Evolutionary conservation across 495 filamentous ascomycete genomes (phyloP), one percentile per base, ranked within the genome.

Genomic region (Extremus antarcticus): DNA sequence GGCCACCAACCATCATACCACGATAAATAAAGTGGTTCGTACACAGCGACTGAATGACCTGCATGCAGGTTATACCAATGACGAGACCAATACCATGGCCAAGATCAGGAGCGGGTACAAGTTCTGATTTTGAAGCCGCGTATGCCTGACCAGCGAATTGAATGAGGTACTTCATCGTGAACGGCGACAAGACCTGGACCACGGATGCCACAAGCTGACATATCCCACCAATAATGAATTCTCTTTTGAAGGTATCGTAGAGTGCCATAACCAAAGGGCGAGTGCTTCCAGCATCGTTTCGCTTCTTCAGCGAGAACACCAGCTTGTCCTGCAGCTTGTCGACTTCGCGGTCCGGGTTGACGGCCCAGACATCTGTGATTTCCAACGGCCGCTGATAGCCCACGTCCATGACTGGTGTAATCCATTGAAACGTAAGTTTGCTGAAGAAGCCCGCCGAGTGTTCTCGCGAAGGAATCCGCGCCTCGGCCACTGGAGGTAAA

Each of bases 311-410:
- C 0, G 85, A 79, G 32, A 71, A 75, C 21, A 79, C 71, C 22
- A 92, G 69, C 61, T 78, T 85, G 8, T 67, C 65, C 10, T 84
- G 79, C 63, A 95, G 64, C 3, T 79, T 66, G 21, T 87, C 78
- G 39, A 85, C 82, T n/a, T 78, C 73, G 40, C 91, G 77, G 53
- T 85, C 66, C 0, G 90, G 90, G 59, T 94, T 95, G 47, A 96
- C 85, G 0, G 73, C 74, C 82, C 90, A 95, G 54, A 97, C 81
- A 65, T 97, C 91, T 64, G 84, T 84, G 35, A 82, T 69, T 60
- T 95, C 87, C 7, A 97, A 77, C 13, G 83, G 81, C 10, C 91
- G 83, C 63, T 88, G 79, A 66, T 95, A 97, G 17, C 91, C 91
- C 47, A 82, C 81, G 58, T 54, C 70, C 84, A 88, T 88, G 50